Evolutionary conservation across 106 monocot species (phyloP), one percentile per base, ranked within the genome.

Genomic region (Dendrobium chrysotoxum): DNA sequence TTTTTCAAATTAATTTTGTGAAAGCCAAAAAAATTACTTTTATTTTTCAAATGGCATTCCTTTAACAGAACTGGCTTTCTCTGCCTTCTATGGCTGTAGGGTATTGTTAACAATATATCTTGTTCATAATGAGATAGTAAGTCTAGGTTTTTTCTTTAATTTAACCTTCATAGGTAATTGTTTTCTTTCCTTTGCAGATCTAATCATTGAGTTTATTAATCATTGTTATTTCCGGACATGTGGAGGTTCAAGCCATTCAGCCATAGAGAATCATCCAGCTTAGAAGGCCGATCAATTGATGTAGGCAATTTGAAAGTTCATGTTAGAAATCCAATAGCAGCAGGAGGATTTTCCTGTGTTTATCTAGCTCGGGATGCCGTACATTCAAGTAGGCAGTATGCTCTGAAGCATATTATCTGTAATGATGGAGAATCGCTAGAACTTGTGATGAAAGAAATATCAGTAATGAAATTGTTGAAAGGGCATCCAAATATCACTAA

Each of bases 201-300:
- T 75, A 41, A 45, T n/a, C 50, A 35, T 35, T 35, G 35, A 28
- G 35, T 20, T 74, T 35, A 40, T 74, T 75, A 41, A 45, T n/a
- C 50, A 42, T 68, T 71, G 35, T 28, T 25, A 15, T 30, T 44
- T 46, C 40, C 45, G 42, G 79, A 66, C 79, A 92, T 92, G 92
- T 89, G 85, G 85, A 87, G 78, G 79, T 85, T 92, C 76, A 92
- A 87, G 30, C 92, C 78, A 9, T 92, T 92, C 77, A 85, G 77
- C 25, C 81, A 80, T 1, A 88, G 85, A 78, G 92, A 89, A 57
- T 71, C 83, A 15, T 75, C 86, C 42, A 85, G 85, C 30, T 77
- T 92, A 35, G 92, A 89, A 86, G 92, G 92, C 38, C 89, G 87
- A 42, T 66, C 79, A 10, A 28, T 92, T 17, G 87, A 89, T 77